phyloP scores from a whole-genome alignment of 805 yeast species.

The Wickerhamiella siamensis region DNA sequence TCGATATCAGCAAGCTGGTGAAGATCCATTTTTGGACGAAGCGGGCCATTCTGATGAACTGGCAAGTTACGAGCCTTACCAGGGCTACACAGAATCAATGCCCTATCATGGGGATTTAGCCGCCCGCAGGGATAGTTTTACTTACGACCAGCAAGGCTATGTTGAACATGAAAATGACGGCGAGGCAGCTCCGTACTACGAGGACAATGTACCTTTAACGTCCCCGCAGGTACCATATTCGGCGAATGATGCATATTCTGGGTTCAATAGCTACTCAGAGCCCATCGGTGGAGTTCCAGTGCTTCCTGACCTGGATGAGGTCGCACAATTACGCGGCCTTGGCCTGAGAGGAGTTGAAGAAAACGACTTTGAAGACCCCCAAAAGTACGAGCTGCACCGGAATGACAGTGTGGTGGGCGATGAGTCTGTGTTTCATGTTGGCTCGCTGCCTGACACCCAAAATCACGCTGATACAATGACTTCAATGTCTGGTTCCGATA shows the following conservation, averaged over 20 bases:
- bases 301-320: neutral
- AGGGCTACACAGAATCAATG: neutral
- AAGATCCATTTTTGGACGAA: neutral
- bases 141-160: neutral
- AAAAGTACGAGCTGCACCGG: neutral
- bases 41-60: neutral
- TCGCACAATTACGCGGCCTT: neutral
- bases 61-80: neutral
- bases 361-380: neutral
- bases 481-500: neutral
- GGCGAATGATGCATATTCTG: neutral
- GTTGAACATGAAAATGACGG: neutral
- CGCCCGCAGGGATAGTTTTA: neutral
- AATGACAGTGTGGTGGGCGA: neutral
- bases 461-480: neutral
- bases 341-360: neutral
- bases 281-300: neutral
- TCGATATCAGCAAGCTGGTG: neutral
- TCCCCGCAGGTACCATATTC: neutral
- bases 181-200: neutral
- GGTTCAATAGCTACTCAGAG: neutral
- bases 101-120: constrained; percentile 1
- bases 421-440: neutral
- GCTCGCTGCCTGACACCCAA: neutral
- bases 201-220: neutral